Base-by-base conservation (phyloP, 2,329 filamentous ascomycete genomes). In the Calonectria henricotiae region DNA sequence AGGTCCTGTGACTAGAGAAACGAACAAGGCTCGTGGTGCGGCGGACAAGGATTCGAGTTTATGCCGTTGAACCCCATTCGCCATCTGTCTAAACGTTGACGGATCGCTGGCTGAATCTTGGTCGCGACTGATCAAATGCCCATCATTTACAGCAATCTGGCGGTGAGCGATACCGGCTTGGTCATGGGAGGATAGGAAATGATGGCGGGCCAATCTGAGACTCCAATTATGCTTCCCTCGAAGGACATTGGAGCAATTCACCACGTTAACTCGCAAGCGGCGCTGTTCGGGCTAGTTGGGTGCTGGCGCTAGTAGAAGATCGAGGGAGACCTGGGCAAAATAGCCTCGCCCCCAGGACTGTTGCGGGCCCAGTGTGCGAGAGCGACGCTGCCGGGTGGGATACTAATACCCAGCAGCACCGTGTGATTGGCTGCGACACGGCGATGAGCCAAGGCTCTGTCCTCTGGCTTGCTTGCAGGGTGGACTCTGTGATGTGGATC, bases 1-100 rank as follows among this genome's bases (percentile, higher is more conserved):
- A 74, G 73, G 76, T 78, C 76, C 76, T 78, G 76, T 78, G 76
- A 78, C 76, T 76, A 69, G 71, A 77, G 69, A 65, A 76, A 70
- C 65, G 70, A 8, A 72, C 74, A 72, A 71, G 71, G 76, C 71
- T 75, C 61, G 68, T 76, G 75, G 76, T 78, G 76, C 75, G 74
- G 71, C 75, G 68, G 60, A 75, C 76, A 78, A 75, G 76, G 76
- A 76, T 20, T 78, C 71, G 72, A 66, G 67, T 68, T 68, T 73
- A 72, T 76, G 70, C 75, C 69, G 69, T 76, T 71, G 75, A 75
- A 78, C 76, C 71, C 75, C 70, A 78, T 77, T 78, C 74, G 74
- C 73, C 71, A 73, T 77, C 58, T 39, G 70, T 72, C 72, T 70
- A 67, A 70, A 71, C 71, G 41, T 73, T 72, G 70, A 75, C 68